A percentile compares a stretch with the other conserved stretches of the same genome.
phyloP scores from a whole-genome alignment of 495 filamentous ascomycete genomes.

The Neurospora sp. region DNA sequence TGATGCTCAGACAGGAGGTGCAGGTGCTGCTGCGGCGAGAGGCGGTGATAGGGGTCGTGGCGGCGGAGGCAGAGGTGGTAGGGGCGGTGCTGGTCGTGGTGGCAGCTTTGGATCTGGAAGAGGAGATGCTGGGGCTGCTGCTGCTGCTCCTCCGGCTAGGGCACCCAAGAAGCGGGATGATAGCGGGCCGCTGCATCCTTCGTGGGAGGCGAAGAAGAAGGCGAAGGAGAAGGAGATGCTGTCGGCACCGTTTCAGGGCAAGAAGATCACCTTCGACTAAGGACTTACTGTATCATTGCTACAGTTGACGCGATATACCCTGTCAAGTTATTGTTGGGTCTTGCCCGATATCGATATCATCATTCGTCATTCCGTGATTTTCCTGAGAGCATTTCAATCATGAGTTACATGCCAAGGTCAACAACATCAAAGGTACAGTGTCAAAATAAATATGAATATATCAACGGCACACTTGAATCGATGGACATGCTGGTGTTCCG shows the following conservation, averaged over 20 bases:
- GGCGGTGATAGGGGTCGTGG: slow-evolving; percentile 12
- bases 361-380: too few relatives aligned
- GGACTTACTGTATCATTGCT: not conserved
- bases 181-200: slow-evolving; percentile 68
- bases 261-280: slow-evolving; percentile 86
- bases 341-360: not conserved
- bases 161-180: slow-evolving; percentile 45
- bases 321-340: not conserved
- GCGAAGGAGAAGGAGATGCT: slow-evolving; percentile 60
- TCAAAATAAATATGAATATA: not conserved
- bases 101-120: not conserved
- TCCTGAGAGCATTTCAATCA: not conserved
- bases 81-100: slow-evolving; percentile 1
- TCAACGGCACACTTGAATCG: not conserved
- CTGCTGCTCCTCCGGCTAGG: slow-evolving; percentile 22
- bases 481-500: not conserved
- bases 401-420: not conserved
- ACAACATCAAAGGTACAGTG: not conserved
- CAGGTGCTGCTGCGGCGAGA: not conserved
- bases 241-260: slow-evolving; percentile 63
- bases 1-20: not conserved
- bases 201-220: slow-evolving; percentile 83
- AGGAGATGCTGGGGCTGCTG: slow-evolving; percentile 1
- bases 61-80: slow-evolving; percentile 1
- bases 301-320: not conserved